Evolutionary conservation across 441 rosid genomes (phyloP).

Genomic region (Pelargonium australe): DNA sequence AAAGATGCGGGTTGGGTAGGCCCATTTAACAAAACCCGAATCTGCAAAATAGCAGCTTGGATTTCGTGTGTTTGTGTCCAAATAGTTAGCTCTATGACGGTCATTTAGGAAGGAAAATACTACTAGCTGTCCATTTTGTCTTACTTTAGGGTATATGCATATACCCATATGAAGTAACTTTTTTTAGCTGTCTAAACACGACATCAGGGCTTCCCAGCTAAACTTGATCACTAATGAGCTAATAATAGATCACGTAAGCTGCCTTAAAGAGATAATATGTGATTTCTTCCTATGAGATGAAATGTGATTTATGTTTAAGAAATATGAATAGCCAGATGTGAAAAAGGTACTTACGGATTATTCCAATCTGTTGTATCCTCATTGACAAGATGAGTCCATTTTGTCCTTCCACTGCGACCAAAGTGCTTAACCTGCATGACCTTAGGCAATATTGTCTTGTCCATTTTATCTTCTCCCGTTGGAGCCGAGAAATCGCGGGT

Average conservation of each 20-base stretch:
- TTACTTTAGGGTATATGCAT: background rate
- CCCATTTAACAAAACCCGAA: too few relatives aligned
- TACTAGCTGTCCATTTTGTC: background rate
- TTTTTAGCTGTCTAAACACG: background rate
- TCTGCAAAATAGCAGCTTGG: too few relatives aligned
- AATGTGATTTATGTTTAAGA: background rate
- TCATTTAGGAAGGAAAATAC: background rate
- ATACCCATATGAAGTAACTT: background rate
- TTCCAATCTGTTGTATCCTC: constrained; percentile 94
- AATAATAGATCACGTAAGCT: background rate
- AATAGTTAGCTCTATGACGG: background rate
- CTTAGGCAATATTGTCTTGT: constrained; percentile 70
- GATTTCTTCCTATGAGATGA: background rate
- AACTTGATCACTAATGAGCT: background rate
- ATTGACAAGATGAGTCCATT: constrained; percentile 90
- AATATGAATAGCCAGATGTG: background rate
- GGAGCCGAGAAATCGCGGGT: constrained; percentile 79
- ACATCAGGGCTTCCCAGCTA: background rate
- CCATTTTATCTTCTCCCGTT: constrained; percentile 88
- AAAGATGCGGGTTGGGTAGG: too few relatives aligned
- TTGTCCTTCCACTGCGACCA: constrained; percentile 89
- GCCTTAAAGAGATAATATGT: background rate
- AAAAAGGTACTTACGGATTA: constrained; percentile 56
- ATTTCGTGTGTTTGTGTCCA: too few relatives aligned
- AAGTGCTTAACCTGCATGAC: constrained; percentile 97